These are phyloP conservation scores for Emergomyces orientalis DNA, from an alignment of 2,329 filamentous ascomycete species.

Conservation along the genomic window DNA sequence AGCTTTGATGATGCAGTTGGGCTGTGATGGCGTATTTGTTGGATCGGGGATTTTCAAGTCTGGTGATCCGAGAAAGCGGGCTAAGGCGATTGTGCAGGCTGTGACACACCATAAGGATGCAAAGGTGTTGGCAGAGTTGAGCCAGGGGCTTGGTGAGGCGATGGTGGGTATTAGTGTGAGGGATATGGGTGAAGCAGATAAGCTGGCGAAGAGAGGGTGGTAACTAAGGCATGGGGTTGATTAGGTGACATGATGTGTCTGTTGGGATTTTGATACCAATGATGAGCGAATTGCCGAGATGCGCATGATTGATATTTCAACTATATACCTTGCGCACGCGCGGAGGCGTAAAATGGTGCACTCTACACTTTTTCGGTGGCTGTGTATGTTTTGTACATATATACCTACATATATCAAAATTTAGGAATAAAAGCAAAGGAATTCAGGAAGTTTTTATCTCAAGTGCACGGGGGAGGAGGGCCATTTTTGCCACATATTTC, in stretches of 20 bases:
- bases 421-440: not conserved
- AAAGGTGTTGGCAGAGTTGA: conserved; percentile 76
- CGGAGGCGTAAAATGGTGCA: not conserved
- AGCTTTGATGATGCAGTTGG: conserved; percentile 97
- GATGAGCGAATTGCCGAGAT: not conserved
- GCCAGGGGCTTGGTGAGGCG: conserved; percentile 83
- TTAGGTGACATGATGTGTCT: not conserved
- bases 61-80: conserved; percentile 79
- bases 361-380: not conserved
- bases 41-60: conserved; percentile 97
- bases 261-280: not conserved
- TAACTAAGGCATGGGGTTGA: conserved; percentile 35
- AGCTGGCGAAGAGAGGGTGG: conserved; percentile 79
- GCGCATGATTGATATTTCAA: not conserved
- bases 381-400: not conserved
- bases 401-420: not conserved
- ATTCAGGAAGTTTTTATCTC: not conserved
- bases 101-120: conserved; percentile 84
- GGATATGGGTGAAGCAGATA: conserved; percentile 63
- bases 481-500: too few relatives aligned
- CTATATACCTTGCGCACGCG: not conserved
- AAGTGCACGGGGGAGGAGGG: too few relatives aligned
- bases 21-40: conserved; percentile 96
- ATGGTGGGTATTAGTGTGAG: conserved; percentile 93
- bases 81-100: conserved; percentile 88